Percentiles rank a stretch among this genome's conserved stretches.
Conservation (phyloP, 2,329 filamentous ascomycete genomes). For the Lecanoromycetidae sp. region DNA sequence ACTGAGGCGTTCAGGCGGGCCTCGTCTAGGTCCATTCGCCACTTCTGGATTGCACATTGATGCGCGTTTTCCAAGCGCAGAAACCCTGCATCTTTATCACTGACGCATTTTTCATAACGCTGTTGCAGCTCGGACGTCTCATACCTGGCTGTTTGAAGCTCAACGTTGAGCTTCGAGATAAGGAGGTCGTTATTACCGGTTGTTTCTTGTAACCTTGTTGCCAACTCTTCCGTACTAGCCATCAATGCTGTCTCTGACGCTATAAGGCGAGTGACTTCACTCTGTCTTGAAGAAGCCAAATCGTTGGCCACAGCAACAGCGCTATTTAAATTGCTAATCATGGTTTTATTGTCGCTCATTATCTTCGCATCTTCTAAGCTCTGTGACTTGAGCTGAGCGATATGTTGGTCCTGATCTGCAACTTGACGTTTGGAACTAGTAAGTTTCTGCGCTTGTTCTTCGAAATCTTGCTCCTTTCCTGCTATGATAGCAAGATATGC, state of each 20-base stretch:
- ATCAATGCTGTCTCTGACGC: neutral
- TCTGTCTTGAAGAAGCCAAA: neutral
- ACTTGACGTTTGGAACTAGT: neutral
- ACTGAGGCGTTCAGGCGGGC: neutral
- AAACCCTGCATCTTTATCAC: slow-evolving; percentile 1
- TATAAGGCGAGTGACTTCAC: neutral
- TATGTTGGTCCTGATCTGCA: neutral
- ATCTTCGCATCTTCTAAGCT: neutral
- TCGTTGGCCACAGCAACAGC: neutral
- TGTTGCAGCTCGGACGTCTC: slow-evolving; percentile 2
- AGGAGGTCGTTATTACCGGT: neutral
- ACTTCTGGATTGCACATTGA: neutral
- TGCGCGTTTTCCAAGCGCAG: neutral
- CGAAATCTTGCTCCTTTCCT: slow-evolving; percentile 34
- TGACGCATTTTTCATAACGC: neutral
- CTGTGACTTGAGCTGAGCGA: neutral
- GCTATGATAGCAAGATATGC: slow-evolving; percentile 32
- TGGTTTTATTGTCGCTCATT: neutral
- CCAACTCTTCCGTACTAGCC: neutral
- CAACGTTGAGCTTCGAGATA: neutral
- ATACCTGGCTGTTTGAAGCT: neutral
- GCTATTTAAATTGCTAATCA: neutral
- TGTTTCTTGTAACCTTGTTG: neutral
- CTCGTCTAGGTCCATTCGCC: neutral
- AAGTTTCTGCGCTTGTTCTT: slow-evolving; percentile 23